phyloP scores from a whole-genome alignment of 345 rosid genomes.

The Eucalyptus pauciflora region DNA sequence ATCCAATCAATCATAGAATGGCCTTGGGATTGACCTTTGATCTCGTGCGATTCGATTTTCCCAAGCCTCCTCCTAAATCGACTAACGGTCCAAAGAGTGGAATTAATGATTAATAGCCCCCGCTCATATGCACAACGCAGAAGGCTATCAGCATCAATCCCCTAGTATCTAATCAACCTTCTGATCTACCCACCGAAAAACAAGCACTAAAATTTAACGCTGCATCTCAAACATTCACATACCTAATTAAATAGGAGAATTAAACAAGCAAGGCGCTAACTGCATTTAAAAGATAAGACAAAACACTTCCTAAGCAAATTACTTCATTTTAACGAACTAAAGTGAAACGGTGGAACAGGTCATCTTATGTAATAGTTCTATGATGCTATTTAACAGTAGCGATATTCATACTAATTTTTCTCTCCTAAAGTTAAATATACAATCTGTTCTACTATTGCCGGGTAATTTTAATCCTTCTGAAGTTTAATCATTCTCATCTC shows the following conservation, averaged over 20 bases:
- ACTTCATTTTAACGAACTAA: background rate
- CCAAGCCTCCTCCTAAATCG: background rate
- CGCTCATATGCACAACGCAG: background rate
- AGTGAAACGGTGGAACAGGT: background rate
- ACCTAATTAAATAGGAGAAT: background rate
- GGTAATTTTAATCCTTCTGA: background rate
- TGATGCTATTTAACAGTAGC: background rate
- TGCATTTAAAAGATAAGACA: background rate
- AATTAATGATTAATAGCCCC: background rate
- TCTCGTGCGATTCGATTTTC: background rate
- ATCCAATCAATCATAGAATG: background rate
- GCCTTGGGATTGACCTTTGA: background rate
- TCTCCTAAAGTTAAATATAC: background rate
- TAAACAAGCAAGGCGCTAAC: background rate
- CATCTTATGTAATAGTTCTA: background rate
- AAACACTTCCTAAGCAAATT: background rate
- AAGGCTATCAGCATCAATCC: background rate
- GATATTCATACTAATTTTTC: no score
- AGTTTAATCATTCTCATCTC: background rate
- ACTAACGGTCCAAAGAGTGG: background rate
- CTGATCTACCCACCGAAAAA: background rate
- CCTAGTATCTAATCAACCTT: background rate
- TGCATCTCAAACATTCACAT: background rate
- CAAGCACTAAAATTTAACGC: background rate
- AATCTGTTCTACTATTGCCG: background rate